Evolutionary conservation across 2,329 filamentous ascomycete species (phyloP), one percentile per base, ranked within the genome.

Genomic region (Hypoxylon sp.): DNA sequence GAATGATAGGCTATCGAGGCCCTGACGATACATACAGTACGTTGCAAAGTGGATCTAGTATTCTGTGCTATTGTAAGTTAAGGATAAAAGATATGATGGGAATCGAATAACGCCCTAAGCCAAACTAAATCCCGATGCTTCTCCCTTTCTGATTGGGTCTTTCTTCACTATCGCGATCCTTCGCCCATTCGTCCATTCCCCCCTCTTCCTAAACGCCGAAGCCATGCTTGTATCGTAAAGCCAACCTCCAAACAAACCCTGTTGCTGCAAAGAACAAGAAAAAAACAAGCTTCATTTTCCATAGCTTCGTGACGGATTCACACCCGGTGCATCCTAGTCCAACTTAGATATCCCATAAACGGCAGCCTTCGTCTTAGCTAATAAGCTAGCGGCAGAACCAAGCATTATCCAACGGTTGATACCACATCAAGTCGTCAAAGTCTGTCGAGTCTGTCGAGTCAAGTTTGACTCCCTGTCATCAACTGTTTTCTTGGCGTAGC

Each of bases 291-390:
- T 28, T 36, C 10, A 63, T 65, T 65, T 36, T 62, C 52, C 68
- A 38, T 66, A 64, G 52, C 60, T 45, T 68, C 65, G 62, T 68
- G 23, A 48, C 9, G 32, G 51, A 53, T 60, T 32, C 65, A 62
- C 63, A 21, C 63, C 53, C 45, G 68, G 65, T 59, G 60, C 52
- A 51, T 41, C 52, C 17, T 49, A 49, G 21, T 30, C 25, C 45
- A 25, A 14, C 13, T 41, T 5, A 5, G 45, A 63, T 68, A 68
- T 63, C 60, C 60, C 61, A 65, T 65, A 58, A 65, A 65, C 32
- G 28, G 46, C 32, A 19, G 13, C n/a, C 19, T 25, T 43, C 25
- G 28, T 30, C 28, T 11, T 32, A 21, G 50, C 23, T 21, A 45
- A n/a, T 45, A 48, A 36, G 46, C 19, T 6, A 36, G 38, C 21